Evolutionary conservation across 257 asterid species (phyloP), one percentile per base, ranked within the genome.

Genomic region (Prunella vulgaris): DNA sequence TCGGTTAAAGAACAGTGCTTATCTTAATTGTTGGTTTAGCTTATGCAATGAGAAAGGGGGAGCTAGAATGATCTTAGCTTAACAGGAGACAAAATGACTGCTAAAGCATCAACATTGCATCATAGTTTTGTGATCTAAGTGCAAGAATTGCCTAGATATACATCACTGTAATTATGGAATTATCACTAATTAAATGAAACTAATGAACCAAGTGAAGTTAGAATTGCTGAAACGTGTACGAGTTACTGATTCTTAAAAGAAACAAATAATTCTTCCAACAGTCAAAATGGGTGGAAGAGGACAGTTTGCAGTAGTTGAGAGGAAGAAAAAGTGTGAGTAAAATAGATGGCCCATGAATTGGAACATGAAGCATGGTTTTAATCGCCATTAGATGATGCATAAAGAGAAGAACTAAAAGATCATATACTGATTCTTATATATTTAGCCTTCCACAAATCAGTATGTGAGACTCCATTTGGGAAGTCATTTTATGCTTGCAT

Each of bases 331-430:
- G 33, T 13, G 17, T 27, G 52, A 32, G 33, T 12, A 33, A 22
- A 27, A 44, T 27, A 6, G 14, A n/a, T 15, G 33, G 64, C 76
- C 10, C 69, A 82, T 40, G 48, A 42, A 7, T n/a, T n/a, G 5
- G 42, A 54, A 56, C 7, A 54, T 54, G 65, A 54, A 37, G 54
- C 33, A 60, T 35, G 48, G 10, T 14, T 20, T 56, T 1, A 14
- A 1, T 32, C 72, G 60, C 32, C 72, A 71, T 30, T 49, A 28
- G 18, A 67, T 17, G 64, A 67, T 25, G 58, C 32, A 38, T 30
- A 37, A 18, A 20, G 28, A 51, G 70, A 53, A 38, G 48, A 58
- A 46, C 58, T 8, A 42, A 52, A 53, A 61, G 38, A 69, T 7
- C 52, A 49, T 15, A 15, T 48, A 68, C 28, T 8, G 20, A 28